Evolutionary conservation across 1,284 basidiomycete species (phyloP), one percentile per base, ranked within the genome.

Genomic region (Laetiporus sulphureus): DNA sequence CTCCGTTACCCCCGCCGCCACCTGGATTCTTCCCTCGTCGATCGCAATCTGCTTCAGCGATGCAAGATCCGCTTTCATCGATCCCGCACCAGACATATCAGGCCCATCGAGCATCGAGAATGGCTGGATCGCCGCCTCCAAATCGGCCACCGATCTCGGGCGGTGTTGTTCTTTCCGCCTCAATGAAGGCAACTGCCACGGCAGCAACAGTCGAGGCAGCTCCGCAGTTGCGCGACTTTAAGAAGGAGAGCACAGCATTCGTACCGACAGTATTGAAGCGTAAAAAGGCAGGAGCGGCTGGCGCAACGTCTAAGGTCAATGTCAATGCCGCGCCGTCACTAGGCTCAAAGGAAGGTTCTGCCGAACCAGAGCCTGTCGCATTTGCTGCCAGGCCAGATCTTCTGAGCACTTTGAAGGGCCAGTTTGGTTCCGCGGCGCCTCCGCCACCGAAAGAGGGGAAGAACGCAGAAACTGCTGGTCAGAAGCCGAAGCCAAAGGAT

Each of bases 201-300:
- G 63, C 72, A 5, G 88, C 88, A 1, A 85, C 77, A 1, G 79
- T 95, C 41, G 82, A 77, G 13, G 91, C 91, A 1, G 90, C 71
- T 36, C 91, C 93, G 1, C 73, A 91, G 56, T 63, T 97, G 34
- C 83, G 92, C 18, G 89, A 97, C 60, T 71, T 96, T 50, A 91
- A 91, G 66, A 92, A 91, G 61, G 92, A 97, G 60, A 81, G 85
- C 6, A 93, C 90, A 0, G 78, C 87, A 0, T 96, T 97, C 55
- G 79, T 95, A 1, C 92, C 92, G 4, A 59, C 75, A 4, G 64
- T 80, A 3, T 58, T 88, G 39, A 83, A 82, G 55, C 72, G 79
- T 34, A 86, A 79, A 63, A 83, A 71, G 50, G 60, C 65, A 21
- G 60, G 57, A 11, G 58, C 60, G 10, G 58, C 54, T 7, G 48